These are phyloP conservation scores for Rhizodiscina lignyota DNA, from an alignment of 495 filamentous ascomycete genomes.

Conservation along the genomic window DNA sequence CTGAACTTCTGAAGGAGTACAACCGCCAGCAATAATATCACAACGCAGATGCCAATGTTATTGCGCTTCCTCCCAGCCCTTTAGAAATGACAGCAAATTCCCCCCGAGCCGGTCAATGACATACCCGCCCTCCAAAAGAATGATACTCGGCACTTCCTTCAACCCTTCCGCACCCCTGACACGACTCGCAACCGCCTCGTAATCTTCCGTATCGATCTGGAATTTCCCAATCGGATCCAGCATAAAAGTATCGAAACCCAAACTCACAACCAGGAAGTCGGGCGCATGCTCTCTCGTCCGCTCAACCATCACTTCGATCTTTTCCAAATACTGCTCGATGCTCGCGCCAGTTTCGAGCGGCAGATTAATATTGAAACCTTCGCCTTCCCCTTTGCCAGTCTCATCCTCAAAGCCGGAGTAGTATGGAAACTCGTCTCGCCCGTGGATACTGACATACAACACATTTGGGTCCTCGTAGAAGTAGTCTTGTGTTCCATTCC, in stretches of 20 bases:
- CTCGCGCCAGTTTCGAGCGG: not conserved
- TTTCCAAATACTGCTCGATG: not conserved
- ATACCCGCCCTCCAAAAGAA: conserved; percentile 11
- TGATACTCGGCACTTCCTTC: too few relatives aligned
- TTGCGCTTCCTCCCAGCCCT: not conserved
- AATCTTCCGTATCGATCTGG: conserved; percentile 4
- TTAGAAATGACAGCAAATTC: not conserved
- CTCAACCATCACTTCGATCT: not conserved
- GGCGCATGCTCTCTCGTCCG: conserved; percentile 1
- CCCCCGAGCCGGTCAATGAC: conserved; percentile 6
- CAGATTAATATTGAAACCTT: not conserved
- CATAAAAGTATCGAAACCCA: conserved; percentile 9
- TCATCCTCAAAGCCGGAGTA: conserved; percentile 7
- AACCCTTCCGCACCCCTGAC: too few relatives aligned
- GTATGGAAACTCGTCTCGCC: conserved; percentile 11
- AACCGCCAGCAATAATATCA: not conserved
- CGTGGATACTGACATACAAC: conserved; percentile 8
- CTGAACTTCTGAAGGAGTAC: not conserved
- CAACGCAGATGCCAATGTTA: too few relatives aligned
- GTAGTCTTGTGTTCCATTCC: conserved; percentile 10
- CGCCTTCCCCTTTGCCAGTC: conserved; percentile 3
- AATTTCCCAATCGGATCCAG: conserved; percentile 9
- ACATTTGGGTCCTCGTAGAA: conserved; percentile 7
- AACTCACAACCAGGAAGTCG: conserved; percentile 6
- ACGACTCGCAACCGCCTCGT: not conserved